Evolutionary conservation across 2,329 filamentous ascomycete species (phyloP).

Genomic region (Alternaria arbusti): DNA sequence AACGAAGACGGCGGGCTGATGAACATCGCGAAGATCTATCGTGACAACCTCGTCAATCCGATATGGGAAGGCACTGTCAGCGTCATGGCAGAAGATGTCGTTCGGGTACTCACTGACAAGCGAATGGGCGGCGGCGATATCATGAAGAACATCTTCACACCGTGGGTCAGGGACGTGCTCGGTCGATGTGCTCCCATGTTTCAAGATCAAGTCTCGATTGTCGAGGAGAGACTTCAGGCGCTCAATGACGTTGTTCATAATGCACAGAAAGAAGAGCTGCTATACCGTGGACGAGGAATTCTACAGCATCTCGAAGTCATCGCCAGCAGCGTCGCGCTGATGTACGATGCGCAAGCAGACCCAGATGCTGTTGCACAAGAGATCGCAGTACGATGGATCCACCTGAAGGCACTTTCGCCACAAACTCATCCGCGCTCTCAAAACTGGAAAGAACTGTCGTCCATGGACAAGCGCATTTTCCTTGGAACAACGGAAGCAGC

Average conservation of each 20-base stretch:
- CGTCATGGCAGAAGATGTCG: slow-evolving; percentile 65
- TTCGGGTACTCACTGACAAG: slow-evolving; percentile 52
- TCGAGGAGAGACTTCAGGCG: slow-evolving; percentile 16
- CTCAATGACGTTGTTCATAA: slow-evolving; percentile 10
- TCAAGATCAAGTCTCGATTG: slow-evolving; percentile 6
- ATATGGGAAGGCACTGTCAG: slow-evolving; percentile 80
- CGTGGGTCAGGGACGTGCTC: slow-evolving; percentile 25
- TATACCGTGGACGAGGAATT: slow-evolving; percentile 34
- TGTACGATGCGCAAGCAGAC: slow-evolving; percentile 48
- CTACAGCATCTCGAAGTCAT: slow-evolving; percentile 44
- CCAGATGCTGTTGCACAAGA: slow-evolving; percentile 39
- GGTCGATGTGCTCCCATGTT: slow-evolving; percentile 10
- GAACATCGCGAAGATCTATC: slow-evolving; percentile 70
- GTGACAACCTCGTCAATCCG: slow-evolving; percentile 67
- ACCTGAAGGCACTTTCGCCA: slow-evolving; percentile 2
- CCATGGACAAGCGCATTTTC: slow-evolving; percentile 29
- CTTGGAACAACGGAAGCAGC: slow-evolving; percentile 7
- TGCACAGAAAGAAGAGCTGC: slow-evolving; percentile 27
- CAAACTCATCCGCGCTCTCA: neutral
- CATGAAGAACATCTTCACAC: slow-evolving; percentile 24
- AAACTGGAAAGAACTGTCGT: slow-evolving; percentile 11
- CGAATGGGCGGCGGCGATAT: slow-evolving; percentile 33
- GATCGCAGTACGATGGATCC: slow-evolving; percentile 47
- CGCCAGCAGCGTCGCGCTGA: slow-evolving; percentile 44
- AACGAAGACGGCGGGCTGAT: slow-evolving; percentile 62